Evolutionary conservation across 192 early-diverging fungal species (phyloP).

Genomic region (Gaertneriomyces sp.): DNA sequence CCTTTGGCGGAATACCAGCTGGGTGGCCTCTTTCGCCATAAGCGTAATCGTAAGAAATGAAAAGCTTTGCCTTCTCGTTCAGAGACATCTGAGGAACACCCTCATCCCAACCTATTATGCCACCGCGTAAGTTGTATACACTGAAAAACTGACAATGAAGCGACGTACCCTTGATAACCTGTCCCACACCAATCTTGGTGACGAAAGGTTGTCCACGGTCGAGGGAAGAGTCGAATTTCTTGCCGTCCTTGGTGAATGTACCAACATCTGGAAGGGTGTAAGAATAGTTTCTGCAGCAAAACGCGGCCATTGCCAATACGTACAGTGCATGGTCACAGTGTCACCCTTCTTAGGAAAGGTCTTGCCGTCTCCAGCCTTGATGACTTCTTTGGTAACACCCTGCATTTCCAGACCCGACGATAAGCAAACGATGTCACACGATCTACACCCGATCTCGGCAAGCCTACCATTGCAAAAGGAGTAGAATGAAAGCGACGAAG

Average conservation of each 20-base stretch:
- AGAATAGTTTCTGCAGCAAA: background rate
- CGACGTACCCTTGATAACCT: slow-evolving; percentile 73
- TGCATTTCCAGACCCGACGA: background rate
- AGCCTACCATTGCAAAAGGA: slow-evolving; percentile 7
- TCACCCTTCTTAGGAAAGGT: slow-evolving; percentile 56
- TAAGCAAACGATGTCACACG: background rate
- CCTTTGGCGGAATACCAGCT: slow-evolving; percentile 70
- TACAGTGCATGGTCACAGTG: slow-evolving; percentile 48
- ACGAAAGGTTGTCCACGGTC: slow-evolving; percentile 83
- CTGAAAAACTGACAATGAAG: background rate
- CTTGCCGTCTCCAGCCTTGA: slow-evolving; percentile 49
- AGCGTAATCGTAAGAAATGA: slow-evolving; percentile 52
- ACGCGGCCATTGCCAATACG: no score
- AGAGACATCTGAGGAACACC: slow-evolving; percentile 93
- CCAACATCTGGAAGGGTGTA: background rate
- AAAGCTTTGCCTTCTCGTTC: slow-evolving; percentile 81
- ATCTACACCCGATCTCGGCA: background rate
- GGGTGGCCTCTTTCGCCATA: slow-evolving; percentile 39
- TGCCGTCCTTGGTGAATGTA: slow-evolving; percentile 52
- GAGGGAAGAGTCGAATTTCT: slow-evolving; percentile 82
- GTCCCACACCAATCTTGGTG: slow-evolving; percentile 87
- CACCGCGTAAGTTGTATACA: no score
- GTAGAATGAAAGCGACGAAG: slow-evolving; percentile 14
- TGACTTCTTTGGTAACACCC: slow-evolving; percentile 53
- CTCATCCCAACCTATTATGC: slow-evolving; percentile 59